phyloP scores from a whole-genome alignment of 2,329 filamentous ascomycete species.

The Balansia obtecta region DNA sequence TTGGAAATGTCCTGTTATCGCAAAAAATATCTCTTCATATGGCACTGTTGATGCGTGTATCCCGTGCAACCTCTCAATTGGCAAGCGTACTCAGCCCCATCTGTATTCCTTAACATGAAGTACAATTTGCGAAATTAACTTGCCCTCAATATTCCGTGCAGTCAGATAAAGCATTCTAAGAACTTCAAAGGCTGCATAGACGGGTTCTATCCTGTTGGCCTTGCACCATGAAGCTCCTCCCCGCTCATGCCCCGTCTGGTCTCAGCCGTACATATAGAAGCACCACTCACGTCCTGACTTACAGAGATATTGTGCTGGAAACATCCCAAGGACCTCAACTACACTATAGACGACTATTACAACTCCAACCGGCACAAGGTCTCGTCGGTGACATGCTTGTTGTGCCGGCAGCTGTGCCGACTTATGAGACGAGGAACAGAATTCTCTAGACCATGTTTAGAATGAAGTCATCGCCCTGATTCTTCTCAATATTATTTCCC shows the following conservation, averaged over 20 bases:
- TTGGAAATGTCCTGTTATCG: too few species aligned
- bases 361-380: conserved; percentile 10
- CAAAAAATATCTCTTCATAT: too few species aligned
- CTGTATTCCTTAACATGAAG: too few species aligned
- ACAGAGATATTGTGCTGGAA: conserved; percentile 14
- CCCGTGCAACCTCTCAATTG: too few species aligned
- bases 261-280: conserved; percentile 3
- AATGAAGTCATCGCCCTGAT: conserved; percentile 13
- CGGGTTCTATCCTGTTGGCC: conserved; percentile 6
- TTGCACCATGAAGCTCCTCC: conserved; percentile 7
- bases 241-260: conserved; percentile 9
- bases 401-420: conserved; percentile 28
- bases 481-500: conserved; percentile 12
- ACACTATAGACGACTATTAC: conserved; percentile 13
- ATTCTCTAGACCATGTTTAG: conserved; percentile 27
- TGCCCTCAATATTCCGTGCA: too few species aligned
- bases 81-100: too few species aligned
- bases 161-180: too few species aligned
- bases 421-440: conserved; percentile 36
- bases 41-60: too few species aligned
- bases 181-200: neutral
- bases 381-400: conserved; percentile 6
- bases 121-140: too few species aligned
- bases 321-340: conserved; percentile 14
- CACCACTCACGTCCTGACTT: conserved; percentile 6